phyloP scores from a whole-genome alignment of 305 asterid species.

The Ruellia speciosa region DNA sequence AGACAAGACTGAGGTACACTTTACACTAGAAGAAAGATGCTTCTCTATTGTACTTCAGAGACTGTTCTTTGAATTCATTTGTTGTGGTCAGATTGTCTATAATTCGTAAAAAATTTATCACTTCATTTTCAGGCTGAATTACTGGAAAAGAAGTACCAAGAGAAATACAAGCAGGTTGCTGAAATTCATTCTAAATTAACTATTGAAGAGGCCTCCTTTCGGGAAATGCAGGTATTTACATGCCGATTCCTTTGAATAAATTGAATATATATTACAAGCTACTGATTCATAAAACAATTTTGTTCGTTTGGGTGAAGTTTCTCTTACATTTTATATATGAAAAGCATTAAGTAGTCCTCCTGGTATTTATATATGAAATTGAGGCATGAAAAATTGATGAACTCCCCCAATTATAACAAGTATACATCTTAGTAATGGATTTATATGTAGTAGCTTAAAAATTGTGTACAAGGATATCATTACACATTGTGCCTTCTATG shows the following conservation, averaged over 20 bases:
- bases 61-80: slow-evolving; percentile 8
- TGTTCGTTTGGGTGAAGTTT: neutral
- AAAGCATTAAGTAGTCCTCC: neutral
- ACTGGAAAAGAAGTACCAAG: slow-evolving; percentile 85
- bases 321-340: too few relatives aligned
- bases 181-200: slow-evolving; percentile 92
- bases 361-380: neutral
- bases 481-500: slow-evolving; percentile 3
- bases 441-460: neutral
- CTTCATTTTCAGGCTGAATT: slow-evolving; percentile 63
- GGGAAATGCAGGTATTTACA: slow-evolving; percentile 62
- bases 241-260: neutral
- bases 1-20: slow-evolving; percentile 78
- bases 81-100: slow-evolving; percentile 3
- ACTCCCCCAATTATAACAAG: neutral
- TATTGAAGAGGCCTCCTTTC: slow-evolving; percentile 90
- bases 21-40: slow-evolving; percentile 9
- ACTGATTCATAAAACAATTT: neutral
- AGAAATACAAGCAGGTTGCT: slow-evolving; percentile 83
- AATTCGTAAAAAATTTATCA: neutral
- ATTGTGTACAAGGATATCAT: slow-evolving; percentile 6
- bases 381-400: neutral
- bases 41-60: slow-evolving; percentile 7
- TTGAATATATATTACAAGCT: neutral
- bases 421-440: neutral